Conservation (phyloP, 805 yeast species). For the Wickerhamiella lipophila region DNA sequence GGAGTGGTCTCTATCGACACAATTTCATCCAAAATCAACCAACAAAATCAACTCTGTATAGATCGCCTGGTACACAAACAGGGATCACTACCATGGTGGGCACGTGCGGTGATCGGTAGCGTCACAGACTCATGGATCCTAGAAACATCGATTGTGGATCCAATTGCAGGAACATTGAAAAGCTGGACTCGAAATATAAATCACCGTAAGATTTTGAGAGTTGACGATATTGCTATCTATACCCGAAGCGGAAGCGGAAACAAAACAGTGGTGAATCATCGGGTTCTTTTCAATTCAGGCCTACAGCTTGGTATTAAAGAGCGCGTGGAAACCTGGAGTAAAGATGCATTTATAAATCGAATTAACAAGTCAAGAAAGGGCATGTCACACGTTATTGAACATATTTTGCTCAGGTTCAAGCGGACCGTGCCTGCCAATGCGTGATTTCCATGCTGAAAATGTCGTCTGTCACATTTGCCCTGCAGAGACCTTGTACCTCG, state of each 20-base stretch:
- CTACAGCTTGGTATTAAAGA: constrained; percentile 58
- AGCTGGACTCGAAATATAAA: constrained; percentile 76
- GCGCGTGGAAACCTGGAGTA: constrained; percentile 74
- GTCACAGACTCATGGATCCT: constrained; percentile 67
- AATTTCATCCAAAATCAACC: constrained; percentile 44
- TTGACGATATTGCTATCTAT: constrained; percentile 65
- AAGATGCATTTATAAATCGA: constrained; percentile 53
- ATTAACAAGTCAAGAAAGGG: constrained; percentile 56
- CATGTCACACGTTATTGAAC: constrained; percentile 64
- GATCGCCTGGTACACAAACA: constrained; percentile 64
- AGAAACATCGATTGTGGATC: constrained; percentile 65
- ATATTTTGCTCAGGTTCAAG: constrained; percentile 24
- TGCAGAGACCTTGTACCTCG: neutral
- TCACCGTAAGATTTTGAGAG: constrained; percentile 61
- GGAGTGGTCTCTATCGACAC: constrained; percentile 83
- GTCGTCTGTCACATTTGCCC: neutral
- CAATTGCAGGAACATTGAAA: constrained; percentile 38
- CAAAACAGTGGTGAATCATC: constrained; percentile 39
- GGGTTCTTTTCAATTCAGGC: constrained; percentile 46
- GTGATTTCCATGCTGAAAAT: neutral
- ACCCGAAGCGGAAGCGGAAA: constrained; percentile 18
- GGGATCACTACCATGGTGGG: constrained; percentile 73
- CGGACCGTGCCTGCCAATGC: neutral
- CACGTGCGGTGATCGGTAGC: constrained; percentile 58
- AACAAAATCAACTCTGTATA: constrained; percentile 51